These are phyloP conservation scores for Waltergamsia citrina DNA, from an alignment of 2,329 filamentous ascomycete species.

Conservation along the genomic window DNA sequence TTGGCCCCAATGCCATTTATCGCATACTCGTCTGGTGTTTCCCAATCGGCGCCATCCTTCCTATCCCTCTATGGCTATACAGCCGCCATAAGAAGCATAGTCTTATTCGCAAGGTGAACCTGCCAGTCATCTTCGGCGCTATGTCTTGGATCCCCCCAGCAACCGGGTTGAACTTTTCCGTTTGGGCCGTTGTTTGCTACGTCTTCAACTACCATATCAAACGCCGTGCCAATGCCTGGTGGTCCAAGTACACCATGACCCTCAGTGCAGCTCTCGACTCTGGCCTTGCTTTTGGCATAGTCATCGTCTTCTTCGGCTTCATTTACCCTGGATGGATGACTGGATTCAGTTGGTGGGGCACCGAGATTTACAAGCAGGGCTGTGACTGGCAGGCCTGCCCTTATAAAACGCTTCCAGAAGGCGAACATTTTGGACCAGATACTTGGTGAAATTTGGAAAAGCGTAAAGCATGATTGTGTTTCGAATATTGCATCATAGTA, in stretches of 20 bases:
- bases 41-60: conserved; percentile 64
- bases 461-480: too few relatives aligned
- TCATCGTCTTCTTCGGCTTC: conserved; percentile 78
- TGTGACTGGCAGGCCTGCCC: conserved; percentile 80
- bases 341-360: conserved; percentile 79
- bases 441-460: conserved; percentile 34
- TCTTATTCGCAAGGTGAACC: conserved; percentile 66
- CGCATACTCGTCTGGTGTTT: conserved; percentile 74
- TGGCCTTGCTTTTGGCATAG: conserved; percentile 71
- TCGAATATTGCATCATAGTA: too few relatives aligned
- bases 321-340: conserved; percentile 71
- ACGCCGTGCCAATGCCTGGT: conserved; percentile 64
- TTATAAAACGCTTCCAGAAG: conserved; percentile 54
- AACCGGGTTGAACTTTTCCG: conserved; percentile 77
- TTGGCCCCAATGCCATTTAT: conserved; percentile 67
- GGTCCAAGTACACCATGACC: conserved; percentile 89
- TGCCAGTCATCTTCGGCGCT: conserved; percentile 75
- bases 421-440: conserved; percentile 57
- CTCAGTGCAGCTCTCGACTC: conserved; percentile 76
- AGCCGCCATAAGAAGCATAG: conserved; percentile 48
- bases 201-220: conserved; percentile 73
- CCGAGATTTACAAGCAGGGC: conserved; percentile 73
- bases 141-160: conserved; percentile 83
- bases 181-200: conserved; percentile 80
- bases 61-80: conserved; percentile 66